Evolutionary conservation across 495 filamentous ascomycete species (phyloP).

Genomic region (Aspergillus leporis): DNA sequence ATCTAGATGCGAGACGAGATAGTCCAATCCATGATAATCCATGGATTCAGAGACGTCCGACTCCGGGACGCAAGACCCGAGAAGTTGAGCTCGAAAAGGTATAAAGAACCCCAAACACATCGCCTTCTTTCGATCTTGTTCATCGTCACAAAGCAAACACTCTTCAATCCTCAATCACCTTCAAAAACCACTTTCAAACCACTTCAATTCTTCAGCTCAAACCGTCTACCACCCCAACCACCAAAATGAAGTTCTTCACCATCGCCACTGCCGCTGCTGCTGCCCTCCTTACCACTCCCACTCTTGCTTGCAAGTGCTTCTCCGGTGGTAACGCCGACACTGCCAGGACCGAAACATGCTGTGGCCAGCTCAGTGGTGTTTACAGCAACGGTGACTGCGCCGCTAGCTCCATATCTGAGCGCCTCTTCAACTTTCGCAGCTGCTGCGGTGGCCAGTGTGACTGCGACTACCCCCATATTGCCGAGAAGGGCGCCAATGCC

Average conservation of each 20-base stretch:
- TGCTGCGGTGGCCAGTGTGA: constrained; percentile 12
- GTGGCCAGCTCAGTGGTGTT: background rate
- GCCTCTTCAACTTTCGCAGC: constrained; percentile 3
- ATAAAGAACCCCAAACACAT: too few relatives aligned
- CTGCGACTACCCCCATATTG: constrained; percentile 4
- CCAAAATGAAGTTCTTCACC: constrained; percentile 9
- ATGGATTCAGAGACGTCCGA: too few relatives aligned
- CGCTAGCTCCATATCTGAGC: constrained; percentile 8
- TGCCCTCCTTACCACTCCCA: background rate
- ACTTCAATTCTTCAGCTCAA: background rate
- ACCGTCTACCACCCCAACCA: background rate
- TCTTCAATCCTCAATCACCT: too few relatives aligned
- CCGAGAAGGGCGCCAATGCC: background rate
- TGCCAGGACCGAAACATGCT: constrained; percentile 2
- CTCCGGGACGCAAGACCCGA: too few relatives aligned
- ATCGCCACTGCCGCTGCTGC: background rate
- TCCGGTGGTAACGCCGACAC: background rate
- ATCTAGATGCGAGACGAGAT: too few relatives aligned
- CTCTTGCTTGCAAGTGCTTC: constrained; percentile 10
- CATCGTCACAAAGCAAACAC: too few relatives aligned
- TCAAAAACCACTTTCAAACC: too few relatives aligned
- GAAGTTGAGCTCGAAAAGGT: too few relatives aligned
- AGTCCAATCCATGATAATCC: too few relatives aligned
- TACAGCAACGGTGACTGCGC: constrained; percentile 6
- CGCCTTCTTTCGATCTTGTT: too few relatives aligned